Conservation (phyloP, 1,284 basidiomycete species). For the Rhodofomes roseus region DNA sequence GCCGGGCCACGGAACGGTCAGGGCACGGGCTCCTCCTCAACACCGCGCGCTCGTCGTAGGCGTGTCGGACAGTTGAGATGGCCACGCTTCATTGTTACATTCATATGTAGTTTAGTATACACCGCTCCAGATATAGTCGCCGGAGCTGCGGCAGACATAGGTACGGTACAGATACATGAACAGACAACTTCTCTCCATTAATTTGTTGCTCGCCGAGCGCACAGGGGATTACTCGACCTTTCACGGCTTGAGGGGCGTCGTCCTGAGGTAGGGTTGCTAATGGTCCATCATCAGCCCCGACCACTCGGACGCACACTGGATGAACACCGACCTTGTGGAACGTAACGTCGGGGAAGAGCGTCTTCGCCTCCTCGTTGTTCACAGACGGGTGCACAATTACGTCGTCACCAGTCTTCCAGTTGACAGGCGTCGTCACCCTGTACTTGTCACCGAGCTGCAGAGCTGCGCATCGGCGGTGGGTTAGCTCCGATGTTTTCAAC, state of each 20-base stretch:
- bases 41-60: too few relatives aligned
- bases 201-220: not conserved
- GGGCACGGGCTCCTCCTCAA: too few relatives aligned
- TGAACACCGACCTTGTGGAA: conserved; percentile 53
- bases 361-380: conserved; percentile 84
- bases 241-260: conserved; percentile 55
- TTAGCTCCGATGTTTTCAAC: not conserved
- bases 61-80: not conserved
- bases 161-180: not conserved
- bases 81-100: not conserved
- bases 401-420: conserved; percentile 92
- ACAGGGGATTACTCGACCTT: too few relatives aligned
- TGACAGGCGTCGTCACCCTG: conserved; percentile 82
- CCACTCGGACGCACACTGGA: not conserved
- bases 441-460: conserved; percentile 94
- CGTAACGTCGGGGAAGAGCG: conserved; percentile 74
- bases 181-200: not conserved
- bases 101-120: not conserved
- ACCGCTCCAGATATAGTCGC: not conserved
- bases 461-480: conserved; percentile 35
- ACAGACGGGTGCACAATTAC: conserved; percentile 96
- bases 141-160: not conserved
- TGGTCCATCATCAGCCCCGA: not conserved
- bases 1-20: not conserved
- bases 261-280: conserved; percentile 69